These are phyloP conservation scores for Epichloe glyceriae DNA, from an alignment of 2,329 filamentous ascomycete genomes.

Conservation along the genomic window DNA sequence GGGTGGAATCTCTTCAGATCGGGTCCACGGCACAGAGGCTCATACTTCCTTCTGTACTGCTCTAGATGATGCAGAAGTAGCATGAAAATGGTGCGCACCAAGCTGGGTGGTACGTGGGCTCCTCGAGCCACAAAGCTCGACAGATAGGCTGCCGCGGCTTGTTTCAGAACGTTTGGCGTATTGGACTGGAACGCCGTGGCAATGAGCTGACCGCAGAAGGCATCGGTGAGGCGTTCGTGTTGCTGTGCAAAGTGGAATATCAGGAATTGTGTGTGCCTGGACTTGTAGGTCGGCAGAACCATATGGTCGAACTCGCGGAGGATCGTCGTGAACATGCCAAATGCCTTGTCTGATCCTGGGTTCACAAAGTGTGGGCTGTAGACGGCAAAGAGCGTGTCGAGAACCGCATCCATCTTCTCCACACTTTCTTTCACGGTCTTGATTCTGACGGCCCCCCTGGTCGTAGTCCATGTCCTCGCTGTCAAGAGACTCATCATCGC, in stretches of 20 bases:
- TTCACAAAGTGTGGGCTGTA: conserved; percentile 63
- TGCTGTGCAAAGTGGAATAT: conserved; percentile 90
- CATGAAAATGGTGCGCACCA: conserved; percentile 72
- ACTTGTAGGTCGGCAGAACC: conserved; percentile 82
- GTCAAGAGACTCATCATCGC: conserved; percentile 57
- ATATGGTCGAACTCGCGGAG: conserved; percentile 77
- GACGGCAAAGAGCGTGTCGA: conserved; percentile 76
- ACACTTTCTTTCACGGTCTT: conserved; percentile 69
- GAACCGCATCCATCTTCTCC: conserved; percentile 79
- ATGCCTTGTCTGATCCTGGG: conserved; percentile 54
- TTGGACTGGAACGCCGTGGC: conserved; percentile 40
- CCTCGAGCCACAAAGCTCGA: conserved; percentile 90
- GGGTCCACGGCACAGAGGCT: conserved; percentile 65
- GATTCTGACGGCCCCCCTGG: conserved; percentile 49
- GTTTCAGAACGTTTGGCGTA: conserved; percentile 59
- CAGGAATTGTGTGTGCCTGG: conserved; percentile 87
- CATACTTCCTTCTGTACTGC: conserved; percentile 57
- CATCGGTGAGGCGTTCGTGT: conserved; percentile 63
- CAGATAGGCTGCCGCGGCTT: conserved; percentile 82
- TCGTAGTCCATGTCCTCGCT: conserved; percentile 58
- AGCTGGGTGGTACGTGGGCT: conserved; percentile 60
- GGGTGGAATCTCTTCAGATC: conserved; percentile 72
- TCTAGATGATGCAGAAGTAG: conserved; percentile 69
- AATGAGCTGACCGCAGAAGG: conserved; percentile 64
- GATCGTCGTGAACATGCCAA: conserved; percentile 64